phyloP scores from a whole-genome alignment of 129 eudicot genomes.

The Flaveria trinervia region DNA sequence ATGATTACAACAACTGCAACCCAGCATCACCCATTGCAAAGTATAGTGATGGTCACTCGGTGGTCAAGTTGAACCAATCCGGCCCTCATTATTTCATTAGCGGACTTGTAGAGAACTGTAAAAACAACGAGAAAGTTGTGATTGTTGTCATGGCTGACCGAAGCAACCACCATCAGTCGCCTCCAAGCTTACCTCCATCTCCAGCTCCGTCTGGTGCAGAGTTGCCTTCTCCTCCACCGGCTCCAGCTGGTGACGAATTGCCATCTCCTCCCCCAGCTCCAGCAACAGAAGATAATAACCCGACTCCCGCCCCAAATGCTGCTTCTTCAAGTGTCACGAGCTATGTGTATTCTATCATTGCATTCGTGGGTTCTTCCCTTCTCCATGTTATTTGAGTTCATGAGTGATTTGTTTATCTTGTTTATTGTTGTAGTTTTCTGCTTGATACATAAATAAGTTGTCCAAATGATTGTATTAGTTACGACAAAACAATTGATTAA shows the following conservation, averaged over 20 bases:
- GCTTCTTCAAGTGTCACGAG: slow-evolving; percentile 37
- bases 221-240: slow-evolving; percentile 42
- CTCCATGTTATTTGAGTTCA: slow-evolving; percentile 43
- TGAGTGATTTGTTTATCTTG: background rate
- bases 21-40: slow-evolving; percentile 42
- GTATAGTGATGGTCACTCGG: slow-evolving; percentile 33
- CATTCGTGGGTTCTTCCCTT: slow-evolving; percentile 52
- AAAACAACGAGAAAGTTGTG: slow-evolving; percentile 45
- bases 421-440: slow-evolving; percentile 15
- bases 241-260: slow-evolving; percentile 48
- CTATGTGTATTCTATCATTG: slow-evolving; percentile 40
- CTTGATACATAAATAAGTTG: slow-evolving; percentile 32
- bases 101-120: slow-evolving; percentile 45
- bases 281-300: slow-evolving; percentile 38
- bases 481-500: background rate
- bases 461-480: slow-evolving; percentile 14
- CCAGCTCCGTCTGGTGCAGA: slow-evolving; percentile 55
- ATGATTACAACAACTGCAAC: slow-evolving; percentile 61
- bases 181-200: slow-evolving; percentile 47
- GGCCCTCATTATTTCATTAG: slow-evolving; percentile 59
- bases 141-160: slow-evolving; percentile 56
- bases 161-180: slow-evolving; percentile 31
- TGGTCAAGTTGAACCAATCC: slow-evolving; percentile 32
- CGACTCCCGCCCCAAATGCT: slow-evolving; percentile 45
- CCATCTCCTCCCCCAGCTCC: slow-evolving; percentile 66